Evolutionary conservation across 2,329 filamentous ascomycete species (phyloP).

Genomic region (Aspergillus fructus): DNA sequence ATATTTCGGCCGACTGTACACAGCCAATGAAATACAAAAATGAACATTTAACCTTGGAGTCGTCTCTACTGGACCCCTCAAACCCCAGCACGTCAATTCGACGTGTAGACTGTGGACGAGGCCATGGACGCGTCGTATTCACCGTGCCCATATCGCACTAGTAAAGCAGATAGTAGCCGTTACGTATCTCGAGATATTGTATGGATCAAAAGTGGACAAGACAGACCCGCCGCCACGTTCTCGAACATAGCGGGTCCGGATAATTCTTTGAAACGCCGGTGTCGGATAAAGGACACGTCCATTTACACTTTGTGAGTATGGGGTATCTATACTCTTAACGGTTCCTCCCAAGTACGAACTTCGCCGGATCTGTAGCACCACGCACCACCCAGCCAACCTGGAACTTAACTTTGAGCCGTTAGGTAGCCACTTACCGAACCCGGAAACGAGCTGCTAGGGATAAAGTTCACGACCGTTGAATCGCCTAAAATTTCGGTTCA

Average conservation of each 20-base stretch:
- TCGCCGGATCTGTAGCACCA: too few species aligned
- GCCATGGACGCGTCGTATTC: neutral
- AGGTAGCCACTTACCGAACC: neutral
- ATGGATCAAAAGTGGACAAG: conserved; percentile 2
- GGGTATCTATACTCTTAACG: too few species aligned
- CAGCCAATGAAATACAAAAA: neutral
- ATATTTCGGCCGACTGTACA: neutral
- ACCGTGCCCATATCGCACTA: neutral
- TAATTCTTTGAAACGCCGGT: neutral
- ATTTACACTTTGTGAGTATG: neutral
- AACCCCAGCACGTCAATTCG: neutral
- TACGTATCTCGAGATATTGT: neutral
- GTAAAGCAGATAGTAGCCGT: neutral
- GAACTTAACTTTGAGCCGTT: neutral
- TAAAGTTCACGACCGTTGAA: too few species aligned
- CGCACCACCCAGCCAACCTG: too few species aligned
- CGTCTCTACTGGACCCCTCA: neutral
- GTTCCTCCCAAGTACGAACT: too few species aligned
- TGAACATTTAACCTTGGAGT: neutral
- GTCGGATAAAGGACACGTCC: neutral
- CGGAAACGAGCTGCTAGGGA: neutral
- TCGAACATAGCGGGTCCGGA: conserved; percentile 8
- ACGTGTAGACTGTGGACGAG: neutral
- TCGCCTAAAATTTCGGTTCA: neutral
- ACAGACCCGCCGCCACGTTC: conserved; percentile 5